Evolutionary conservation across 2,329 filamentous ascomycete species (phyloP), one percentile per base, ranked within the genome.

Genomic region (Knoxdaviesia capensis): DNA sequence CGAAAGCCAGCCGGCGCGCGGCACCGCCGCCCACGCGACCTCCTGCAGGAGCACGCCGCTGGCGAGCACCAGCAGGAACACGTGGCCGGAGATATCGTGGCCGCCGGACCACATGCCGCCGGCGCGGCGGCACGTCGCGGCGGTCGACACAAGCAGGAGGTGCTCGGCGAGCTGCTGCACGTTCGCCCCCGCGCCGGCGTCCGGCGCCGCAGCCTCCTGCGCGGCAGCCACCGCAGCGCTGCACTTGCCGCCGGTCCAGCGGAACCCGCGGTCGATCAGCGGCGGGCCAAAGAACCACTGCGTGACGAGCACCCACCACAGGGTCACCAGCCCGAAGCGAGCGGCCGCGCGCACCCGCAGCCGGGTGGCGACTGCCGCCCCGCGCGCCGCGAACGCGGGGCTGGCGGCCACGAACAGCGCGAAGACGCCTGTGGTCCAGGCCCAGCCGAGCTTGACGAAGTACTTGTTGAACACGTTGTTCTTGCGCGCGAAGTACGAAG

Each of bases 201-300:
- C 59, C 32, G 68, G 68, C 46, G 62, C 59, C 7, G 60, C 55
- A 1, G 66, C 58, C 38, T 66, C 63, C 41, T 61, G 59, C 42
- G 62, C 54, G 3, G 74, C 64, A n/a, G 74, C 51, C 54, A 62
- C 54, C 3, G 74, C 64, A 9, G 74, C 51, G 54, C 84, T 76
- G 56, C 90, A 98, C 52, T 71, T 72, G 1, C 90, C 90, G 3
- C 90, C 90, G 0, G 85, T 94, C 58, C 84, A 71, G n/a, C 75
- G 67, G 57, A 96, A 98, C 4, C 80, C 75, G 44, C 87, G 78
- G 57, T 98, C 90, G 51, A 96, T 88, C 40, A 98, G 65, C 20
- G 86, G 69, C 2, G 90, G 77, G 0, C 90, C 90, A 53, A 98
- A 94, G 58, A 77, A 96, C 90, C 90, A 96, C 64, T 96, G 90